Evolutionary conservation across 495 filamentous ascomycete genomes (phyloP), one percentile per base, ranked within the genome.

Genomic region (Aspergillus avenaceus): DNA sequence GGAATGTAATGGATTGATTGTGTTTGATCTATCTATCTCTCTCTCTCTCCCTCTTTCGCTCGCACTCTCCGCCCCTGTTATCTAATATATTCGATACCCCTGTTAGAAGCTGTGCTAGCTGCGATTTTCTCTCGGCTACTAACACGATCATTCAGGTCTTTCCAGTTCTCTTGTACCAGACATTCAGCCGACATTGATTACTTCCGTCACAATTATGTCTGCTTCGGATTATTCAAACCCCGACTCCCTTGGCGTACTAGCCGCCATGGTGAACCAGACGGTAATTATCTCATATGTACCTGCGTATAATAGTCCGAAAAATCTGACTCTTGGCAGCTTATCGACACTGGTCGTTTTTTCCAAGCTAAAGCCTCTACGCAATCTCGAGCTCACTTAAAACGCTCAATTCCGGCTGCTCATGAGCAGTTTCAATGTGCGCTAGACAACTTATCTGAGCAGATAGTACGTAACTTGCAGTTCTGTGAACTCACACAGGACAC

Each of bases 381-480:
- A 28, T 62, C 62, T 8, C 60, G 64, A 38, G 58, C 64, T 8
- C 69, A 72, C 22, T 55, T 77, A 29, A 72, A 67, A 43, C 70
- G 69, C 13, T 60, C 70, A 12, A 60, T 78, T 13, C 72, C 74
- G 4, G 52, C 50, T 26, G 74, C 76, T 12, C 71, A 77, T 50
- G 66, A 72, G 26, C 58, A 67, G 47, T 79, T 76, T 40, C 75
- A 78, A 54, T 56, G 60, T 34, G 75, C 77, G 6, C 54, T 80
- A 41, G 77, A 80, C 58, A 68, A 70, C 23, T 63, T 79, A 23
- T 76, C 76, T 25, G 67, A 76, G 28, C 70, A 79, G 48, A 80
- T 80, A 57, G 77, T 79, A 64, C 37, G 77, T 71, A 7, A 23
- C 23, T 41, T 32, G 37, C 41, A 14, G 26, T 36, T 36, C 18